Conservation (phyloP, 441 rosid genomes). For the Gossypium aridum region DNA sequence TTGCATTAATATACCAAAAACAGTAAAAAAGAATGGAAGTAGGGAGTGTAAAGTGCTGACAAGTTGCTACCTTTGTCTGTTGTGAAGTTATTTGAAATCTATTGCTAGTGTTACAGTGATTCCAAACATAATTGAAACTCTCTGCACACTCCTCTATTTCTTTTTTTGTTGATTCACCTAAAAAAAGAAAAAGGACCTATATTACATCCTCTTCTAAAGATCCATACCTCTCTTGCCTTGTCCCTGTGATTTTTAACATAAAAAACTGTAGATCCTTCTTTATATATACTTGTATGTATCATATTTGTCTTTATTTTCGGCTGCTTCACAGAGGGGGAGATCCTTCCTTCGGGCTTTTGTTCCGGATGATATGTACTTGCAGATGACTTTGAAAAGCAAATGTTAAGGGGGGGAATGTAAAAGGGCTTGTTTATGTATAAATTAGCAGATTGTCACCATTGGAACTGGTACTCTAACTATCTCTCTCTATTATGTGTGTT, state of each 20-base stretch:
- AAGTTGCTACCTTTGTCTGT: not conserved
- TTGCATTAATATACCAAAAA: too few relatives aligned
- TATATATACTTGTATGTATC: conserved; percentile 25
- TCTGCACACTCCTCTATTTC: conserved; percentile 21
- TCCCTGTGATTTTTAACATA: conserved; percentile 21
- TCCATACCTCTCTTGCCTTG: conserved; percentile 16
- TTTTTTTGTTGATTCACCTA: conserved; percentile 3
- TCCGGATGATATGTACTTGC: conserved; percentile 28
- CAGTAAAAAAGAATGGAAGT: too few relatives aligned
- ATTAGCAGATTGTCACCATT: conserved; percentile 21
- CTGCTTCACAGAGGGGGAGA: conserved; percentile 20
- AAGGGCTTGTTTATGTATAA: conserved; percentile 12
- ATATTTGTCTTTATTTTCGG: conserved; percentile 21
- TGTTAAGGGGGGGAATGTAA: not conserved
- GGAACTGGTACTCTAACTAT: conserved; percentile 18
- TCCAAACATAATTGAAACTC: conserved; percentile 16
- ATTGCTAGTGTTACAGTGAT: conserved; percentile 22
- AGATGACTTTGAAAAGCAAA: conserved; percentile 13
- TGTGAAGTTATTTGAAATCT: conserved; percentile 20
- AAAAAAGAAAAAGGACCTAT: conserved; percentile 10
- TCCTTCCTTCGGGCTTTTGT: conserved; percentile 11
- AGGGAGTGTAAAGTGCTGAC: not conserved
- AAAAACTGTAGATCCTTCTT: conserved; percentile 23
- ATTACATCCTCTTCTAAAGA: conserved; percentile 21
- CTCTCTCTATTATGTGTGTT: conserved; percentile 25